A percentile compares a stretch with the other conserved stretches of the same genome.
Conservation (phyloP, 306 rosid species). For the Pachyrhizus erosus region DNA sequence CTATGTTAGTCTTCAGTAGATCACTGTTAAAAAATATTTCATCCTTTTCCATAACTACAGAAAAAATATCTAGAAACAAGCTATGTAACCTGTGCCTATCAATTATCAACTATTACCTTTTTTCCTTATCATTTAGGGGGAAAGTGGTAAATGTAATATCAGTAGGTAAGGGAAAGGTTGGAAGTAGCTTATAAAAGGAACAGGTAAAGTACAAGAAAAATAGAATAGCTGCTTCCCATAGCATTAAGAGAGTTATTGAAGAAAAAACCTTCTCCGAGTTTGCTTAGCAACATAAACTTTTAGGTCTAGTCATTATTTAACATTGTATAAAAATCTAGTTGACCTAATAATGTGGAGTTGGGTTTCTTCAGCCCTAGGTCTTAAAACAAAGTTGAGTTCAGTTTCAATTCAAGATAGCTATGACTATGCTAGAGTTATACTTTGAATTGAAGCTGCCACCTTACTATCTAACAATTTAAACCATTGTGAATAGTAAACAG, state of each 20-base stretch:
- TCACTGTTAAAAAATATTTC: conserved; percentile 17
- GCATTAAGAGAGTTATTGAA: conserved; percentile 1
- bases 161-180: not conserved
- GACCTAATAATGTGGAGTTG: not conserved
- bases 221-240: not conserved
- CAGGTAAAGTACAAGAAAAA: conserved; percentile 24
- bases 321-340: conserved; percentile 20
- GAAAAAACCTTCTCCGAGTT: not conserved
- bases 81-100: not conserved
- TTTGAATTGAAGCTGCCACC: not conserved
- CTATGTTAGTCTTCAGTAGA: not conserved
- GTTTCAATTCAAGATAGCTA: conserved; percentile 24
- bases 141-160: not conserved
- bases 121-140: conserved; percentile 15
- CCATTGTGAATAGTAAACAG: not conserved
- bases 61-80: not conserved
- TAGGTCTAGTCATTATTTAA: conserved; percentile 9
- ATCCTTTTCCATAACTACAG: not conserved
- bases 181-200: conserved; percentile 22
- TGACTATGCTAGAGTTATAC: conserved; percentile 19
- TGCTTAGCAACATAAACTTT: not conserved
- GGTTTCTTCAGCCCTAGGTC: not conserved
- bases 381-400: not conserved
- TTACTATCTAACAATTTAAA: conserved; percentile 28
- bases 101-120: conserved; percentile 4